These are phyloP conservation scores for Hevea brasiliensis DNA, from an alignment of 345 rosid genomes.

Conservation along the genomic window DNA sequence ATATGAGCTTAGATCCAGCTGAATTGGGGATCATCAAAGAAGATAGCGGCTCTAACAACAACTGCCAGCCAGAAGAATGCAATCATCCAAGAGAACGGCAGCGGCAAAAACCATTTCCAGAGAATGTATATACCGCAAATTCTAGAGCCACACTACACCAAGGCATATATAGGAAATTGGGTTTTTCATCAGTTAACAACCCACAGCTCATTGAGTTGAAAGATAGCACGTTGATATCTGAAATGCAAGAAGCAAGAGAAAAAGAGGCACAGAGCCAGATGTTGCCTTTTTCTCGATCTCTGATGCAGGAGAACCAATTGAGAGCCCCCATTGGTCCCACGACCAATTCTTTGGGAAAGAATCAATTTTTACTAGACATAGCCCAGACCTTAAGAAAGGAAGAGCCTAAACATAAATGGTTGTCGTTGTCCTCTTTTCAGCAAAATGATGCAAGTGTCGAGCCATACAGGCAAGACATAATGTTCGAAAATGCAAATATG, in stretches of 20 bases:
- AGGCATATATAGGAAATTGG: background rate
- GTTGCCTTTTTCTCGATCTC: conserved; percentile 10
- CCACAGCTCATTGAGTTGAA: conserved; percentile 12
- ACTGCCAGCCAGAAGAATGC: conserved; percentile 19
- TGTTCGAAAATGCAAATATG: conserved; percentile 7
- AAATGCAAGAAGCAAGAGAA: conserved; percentile 14
- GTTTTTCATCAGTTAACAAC: conserved; percentile 4
- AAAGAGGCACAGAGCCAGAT: background rate
- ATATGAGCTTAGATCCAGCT: conserved; percentile 34
- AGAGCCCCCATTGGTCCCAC: conserved; percentile 1
- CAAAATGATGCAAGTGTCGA: conserved; percentile 36
- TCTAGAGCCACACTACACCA: conserved; percentile 1
- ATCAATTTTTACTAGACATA: conserved; percentile 4
- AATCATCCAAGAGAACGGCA: conserved; percentile 18
- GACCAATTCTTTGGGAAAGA: conserved; percentile 2
- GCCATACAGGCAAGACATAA: conserved; percentile 35
- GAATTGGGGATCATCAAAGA: conserved; percentile 18
- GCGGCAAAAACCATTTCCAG: conserved; percentile 8
- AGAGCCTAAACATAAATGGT: conserved; percentile 23
- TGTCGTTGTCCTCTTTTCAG: conserved; percentile 35
- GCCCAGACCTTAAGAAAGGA: conserved; percentile 18
- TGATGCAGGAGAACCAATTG: conserved; percentile 12
- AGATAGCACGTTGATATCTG: background rate
- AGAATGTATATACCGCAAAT: conserved; percentile 15
- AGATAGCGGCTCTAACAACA: conserved; percentile 1